These are phyloP conservation scores for Arthrobotrys entomopaga DNA, from an alignment of 2,329 filamentous ascomycete species.

Conservation along the genomic window DNA sequence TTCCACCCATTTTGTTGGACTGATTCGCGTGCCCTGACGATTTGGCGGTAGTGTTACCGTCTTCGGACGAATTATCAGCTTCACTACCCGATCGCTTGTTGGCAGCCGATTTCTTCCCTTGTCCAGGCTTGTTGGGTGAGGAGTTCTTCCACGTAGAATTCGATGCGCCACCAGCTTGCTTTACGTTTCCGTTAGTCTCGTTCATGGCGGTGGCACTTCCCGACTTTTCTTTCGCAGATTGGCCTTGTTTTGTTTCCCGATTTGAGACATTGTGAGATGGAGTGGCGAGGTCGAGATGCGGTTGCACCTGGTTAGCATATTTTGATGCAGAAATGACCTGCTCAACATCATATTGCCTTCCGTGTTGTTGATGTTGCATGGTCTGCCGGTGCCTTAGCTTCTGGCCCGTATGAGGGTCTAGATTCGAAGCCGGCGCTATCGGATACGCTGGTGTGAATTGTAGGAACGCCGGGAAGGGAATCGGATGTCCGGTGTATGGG, in stretches of 20 bases:
- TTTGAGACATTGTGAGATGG: slow-evolving; percentile 23
- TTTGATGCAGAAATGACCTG: slow-evolving; percentile 33
- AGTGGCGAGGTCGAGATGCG: slow-evolving; percentile 46
- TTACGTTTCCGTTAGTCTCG: slow-evolving; percentile 18
- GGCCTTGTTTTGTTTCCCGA: slow-evolving; percentile 28
- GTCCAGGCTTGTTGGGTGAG: slow-evolving; percentile 36
- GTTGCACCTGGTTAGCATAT: slow-evolving; percentile 37
- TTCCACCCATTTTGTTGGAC: slow-evolving; percentile 36
- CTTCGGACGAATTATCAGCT: slow-evolving; percentile 46
- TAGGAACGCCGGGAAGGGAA: slow-evolving; percentile 31
- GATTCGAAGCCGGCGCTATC: slow-evolving; percentile 19
- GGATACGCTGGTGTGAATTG: slow-evolving; percentile 28
- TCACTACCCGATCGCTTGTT: slow-evolving; percentile 39
- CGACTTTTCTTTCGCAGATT: slow-evolving; percentile 35
- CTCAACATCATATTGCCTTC: slow-evolving; percentile 38
- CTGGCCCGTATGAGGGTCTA: slow-evolving; percentile 34
- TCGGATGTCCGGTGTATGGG: slow-evolving; percentile 31
- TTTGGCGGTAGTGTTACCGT: slow-evolving; percentile 33
- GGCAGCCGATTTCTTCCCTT: slow-evolving; percentile 27
- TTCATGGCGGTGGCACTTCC: slow-evolving; percentile 1
- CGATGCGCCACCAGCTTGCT: slow-evolving; percentile 24
- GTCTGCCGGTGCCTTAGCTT: slow-evolving; percentile 42
- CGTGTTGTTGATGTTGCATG: slow-evolving; percentile 47
- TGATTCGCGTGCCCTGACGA: slow-evolving; percentile 22
- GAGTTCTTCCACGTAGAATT: slow-evolving; percentile 26